Evolutionary conservation across 257 asterid genomes (phyloP).

Genomic region (Asclepias syriaca): DNA sequence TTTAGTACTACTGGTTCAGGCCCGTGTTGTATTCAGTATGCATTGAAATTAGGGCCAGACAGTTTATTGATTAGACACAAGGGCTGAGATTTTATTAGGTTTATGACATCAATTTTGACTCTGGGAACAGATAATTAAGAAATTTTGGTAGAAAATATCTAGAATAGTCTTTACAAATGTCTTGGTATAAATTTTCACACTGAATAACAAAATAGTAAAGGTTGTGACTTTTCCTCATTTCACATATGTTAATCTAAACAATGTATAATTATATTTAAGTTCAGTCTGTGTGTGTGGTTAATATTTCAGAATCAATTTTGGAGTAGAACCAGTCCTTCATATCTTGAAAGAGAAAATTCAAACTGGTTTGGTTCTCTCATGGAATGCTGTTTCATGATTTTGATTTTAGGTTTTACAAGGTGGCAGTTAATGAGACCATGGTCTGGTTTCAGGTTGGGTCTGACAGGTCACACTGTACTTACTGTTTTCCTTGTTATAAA

Average conservation of each 20-base stretch:
- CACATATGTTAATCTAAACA: neutral
- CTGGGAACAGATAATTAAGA: neutral
- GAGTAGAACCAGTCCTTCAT: neutral
- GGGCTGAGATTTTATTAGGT: neutral
- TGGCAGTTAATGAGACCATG: constrained; percentile 75
- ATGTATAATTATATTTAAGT: neutral
- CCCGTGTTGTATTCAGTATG: neutral
- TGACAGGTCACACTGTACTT: constrained; percentile 60
- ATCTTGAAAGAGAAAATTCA: constrained; percentile 2
- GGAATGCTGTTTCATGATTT: neutral
- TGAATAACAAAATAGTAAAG: neutral
- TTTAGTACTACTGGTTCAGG: neutral
- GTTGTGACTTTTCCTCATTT: neutral
- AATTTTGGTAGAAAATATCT: neutral
- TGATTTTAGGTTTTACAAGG: constrained; percentile 75
- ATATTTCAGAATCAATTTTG: neutral
- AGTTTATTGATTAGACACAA: neutral
- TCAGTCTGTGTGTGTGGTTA: neutral
- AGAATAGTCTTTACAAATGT: neutral
- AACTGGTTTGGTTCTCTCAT: constrained; percentile 10
- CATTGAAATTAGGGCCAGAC: neutral
- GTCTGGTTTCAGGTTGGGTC: constrained; percentile 98
- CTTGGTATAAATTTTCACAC: neutral
- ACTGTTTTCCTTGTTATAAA: constrained; percentile 5
- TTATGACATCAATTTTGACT: constrained; percentile 2